Evolutionary conservation across 169 alveolate genomes (phyloP).

Genomic region (Condylostoma magnum): DNA sequence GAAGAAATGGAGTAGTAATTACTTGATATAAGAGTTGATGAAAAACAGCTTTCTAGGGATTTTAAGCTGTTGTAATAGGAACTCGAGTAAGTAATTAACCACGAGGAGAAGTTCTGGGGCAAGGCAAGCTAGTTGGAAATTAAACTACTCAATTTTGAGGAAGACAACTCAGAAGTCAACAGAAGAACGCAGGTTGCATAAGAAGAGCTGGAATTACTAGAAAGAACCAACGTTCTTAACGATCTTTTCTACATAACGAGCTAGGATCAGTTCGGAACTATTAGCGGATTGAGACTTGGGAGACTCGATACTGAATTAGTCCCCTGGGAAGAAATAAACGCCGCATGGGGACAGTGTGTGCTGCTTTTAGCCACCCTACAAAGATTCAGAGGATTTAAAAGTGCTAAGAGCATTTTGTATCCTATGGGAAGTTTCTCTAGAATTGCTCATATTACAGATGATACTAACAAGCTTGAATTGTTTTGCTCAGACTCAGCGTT

Average conservation of each 20-base stretch:
- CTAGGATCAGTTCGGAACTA: constrained; percentile 50
- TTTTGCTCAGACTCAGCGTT: constrained; percentile 9
- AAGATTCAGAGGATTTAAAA: constrained; percentile 12
- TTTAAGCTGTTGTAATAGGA: background rate
- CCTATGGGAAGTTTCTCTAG: constrained; percentile 19
- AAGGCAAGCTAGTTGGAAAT: constrained; percentile 3
- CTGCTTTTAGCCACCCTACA: constrained; percentile 29
- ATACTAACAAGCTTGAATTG: background rate
- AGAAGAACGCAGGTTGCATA: constrained; percentile 24
- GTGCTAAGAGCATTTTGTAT: constrained; percentile 27
- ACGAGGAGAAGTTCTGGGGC: constrained; percentile 9
- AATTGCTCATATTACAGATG: constrained; percentile 8
- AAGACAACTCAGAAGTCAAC: constrained; percentile 3
- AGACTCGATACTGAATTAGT: constrained; percentile 42
- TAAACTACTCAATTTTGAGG: constrained; percentile 15
- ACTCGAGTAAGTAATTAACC: background rate
- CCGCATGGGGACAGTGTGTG: constrained; percentile 48
- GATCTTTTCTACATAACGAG: constrained; percentile 48
- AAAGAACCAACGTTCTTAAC: constrained; percentile 43
- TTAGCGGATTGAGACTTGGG: constrained; percentile 58
- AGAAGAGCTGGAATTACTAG: constrained; percentile 14
- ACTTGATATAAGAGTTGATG: background rate
- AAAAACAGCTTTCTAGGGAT: background rate
- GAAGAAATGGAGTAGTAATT: background rate
- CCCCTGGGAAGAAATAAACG: constrained; percentile 50